phyloP scores from a whole-genome alignment of 192 early-diverging fungal genomes.

The Coemansia pectinata region DNA sequence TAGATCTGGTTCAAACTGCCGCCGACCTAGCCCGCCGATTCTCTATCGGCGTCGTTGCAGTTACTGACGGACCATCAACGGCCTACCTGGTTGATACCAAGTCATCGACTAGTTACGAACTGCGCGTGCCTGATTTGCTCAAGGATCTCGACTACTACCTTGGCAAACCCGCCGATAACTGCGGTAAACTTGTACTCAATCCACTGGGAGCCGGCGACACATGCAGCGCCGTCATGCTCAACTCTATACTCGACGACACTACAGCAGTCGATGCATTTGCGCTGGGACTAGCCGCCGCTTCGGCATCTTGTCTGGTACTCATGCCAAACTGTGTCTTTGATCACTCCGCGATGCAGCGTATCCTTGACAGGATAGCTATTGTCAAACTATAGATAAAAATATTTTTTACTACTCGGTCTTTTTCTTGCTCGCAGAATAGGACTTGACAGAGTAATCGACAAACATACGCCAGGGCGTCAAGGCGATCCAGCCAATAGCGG shows the following conservation, averaged over 20 bases:
- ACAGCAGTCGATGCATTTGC: conserved; percentile 37
- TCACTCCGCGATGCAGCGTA: conserved; percentile 15
- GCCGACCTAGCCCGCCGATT: not conserved
- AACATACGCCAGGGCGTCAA: conserved; percentile 46
- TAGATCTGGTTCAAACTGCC: conserved; percentile 9
- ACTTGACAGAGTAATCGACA: conserved; percentile 34
- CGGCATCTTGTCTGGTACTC: conserved; percentile 45
- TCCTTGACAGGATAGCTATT: conserved; percentile 12
- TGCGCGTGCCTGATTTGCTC: conserved; percentile 28
- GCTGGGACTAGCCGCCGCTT: conserved; percentile 43
- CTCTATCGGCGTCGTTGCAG: conserved; percentile 18
- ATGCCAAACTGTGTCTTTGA: conserved; percentile 45
- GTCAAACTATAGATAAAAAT: conserved; percentile 1
- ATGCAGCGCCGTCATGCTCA: conserved; percentile 43
- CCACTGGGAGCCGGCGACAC: conserved; percentile 50
- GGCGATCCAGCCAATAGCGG: conserved; percentile 33
- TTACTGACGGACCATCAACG: conserved; percentile 32
- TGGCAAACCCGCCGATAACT: not conserved
- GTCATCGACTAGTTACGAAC: not conserved
- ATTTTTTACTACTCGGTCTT: conserved; percentile 8
- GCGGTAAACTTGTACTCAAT: conserved; percentile 19
- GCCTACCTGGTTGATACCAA: conserved; percentile 20
- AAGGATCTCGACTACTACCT: conserved; percentile 14
- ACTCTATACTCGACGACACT: conserved; percentile 16
- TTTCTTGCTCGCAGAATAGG: not conserved